These are phyloP conservation scores for Lipomyces japonicus DNA, from an alignment of 805 yeast species.

Conservation along the genomic window DNA sequence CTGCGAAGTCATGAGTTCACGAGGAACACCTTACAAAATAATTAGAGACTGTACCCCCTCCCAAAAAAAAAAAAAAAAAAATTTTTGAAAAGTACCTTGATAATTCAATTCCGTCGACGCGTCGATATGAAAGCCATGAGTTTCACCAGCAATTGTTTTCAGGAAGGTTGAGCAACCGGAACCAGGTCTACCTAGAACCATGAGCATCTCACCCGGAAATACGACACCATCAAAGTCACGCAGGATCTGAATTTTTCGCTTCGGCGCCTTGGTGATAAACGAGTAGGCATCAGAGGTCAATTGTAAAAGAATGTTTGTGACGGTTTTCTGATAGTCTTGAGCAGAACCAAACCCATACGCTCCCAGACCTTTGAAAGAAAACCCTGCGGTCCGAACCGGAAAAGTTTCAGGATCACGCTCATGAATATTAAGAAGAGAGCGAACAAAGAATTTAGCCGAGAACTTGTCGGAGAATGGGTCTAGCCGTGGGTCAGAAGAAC, in stretches of 20 bases:
- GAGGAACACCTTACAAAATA: conserved; percentile 36
- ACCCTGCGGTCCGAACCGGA: conserved; percentile 57
- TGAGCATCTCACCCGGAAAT: conserved; percentile 63
- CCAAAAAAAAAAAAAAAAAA: background rate
- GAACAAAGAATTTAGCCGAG: conserved; percentile 59
- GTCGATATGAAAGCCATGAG: conserved; percentile 53
- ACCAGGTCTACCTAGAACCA: conserved; percentile 78
- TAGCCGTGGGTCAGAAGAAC: conserved; percentile 43
- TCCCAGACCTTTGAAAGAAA: conserved; percentile 55
- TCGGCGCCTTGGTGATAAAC: conserved; percentile 25
- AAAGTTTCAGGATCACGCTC: conserved; percentile 58
- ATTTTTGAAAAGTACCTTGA: conserved; percentile 32
- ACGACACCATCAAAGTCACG: conserved; percentile 53
- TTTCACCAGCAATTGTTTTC: conserved; percentile 53
- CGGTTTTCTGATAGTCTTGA: conserved; percentile 65
- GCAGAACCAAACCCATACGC: conserved; percentile 62
- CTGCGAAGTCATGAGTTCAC: conserved; percentile 44
- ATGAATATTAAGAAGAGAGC: conserved; percentile 51
- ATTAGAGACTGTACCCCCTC: conserved; percentile 35
- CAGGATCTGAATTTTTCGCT: conserved; percentile 37
- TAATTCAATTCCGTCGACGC: conserved; percentile 44
- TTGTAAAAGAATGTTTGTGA: conserved; percentile 43
- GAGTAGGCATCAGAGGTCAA: conserved; percentile 35
- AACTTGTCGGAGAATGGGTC: conserved; percentile 59
- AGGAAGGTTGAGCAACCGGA: conserved; percentile 59